Evolutionary conservation across 345 rosid species (phyloP), one percentile per base, ranked within the genome.

Genomic region (Brassica napus): DNA sequence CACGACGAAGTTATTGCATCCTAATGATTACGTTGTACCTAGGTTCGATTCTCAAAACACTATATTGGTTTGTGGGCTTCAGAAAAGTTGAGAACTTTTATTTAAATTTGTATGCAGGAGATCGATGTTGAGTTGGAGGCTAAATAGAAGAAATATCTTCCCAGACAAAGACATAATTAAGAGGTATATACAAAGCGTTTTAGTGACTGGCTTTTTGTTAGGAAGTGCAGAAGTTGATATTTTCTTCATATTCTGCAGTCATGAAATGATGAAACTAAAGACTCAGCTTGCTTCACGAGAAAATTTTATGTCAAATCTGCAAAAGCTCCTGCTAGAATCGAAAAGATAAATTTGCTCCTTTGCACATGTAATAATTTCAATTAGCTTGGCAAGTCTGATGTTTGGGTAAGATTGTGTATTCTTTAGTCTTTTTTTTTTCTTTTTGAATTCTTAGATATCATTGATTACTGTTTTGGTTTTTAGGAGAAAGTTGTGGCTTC

Each of bases 401-500:
- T 97, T 30, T 97, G 98, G 66, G 99, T 96, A 89, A 85, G 92
- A 75, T 34, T 75, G 49, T 65, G 74, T 71, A 73, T 81, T 65
- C 69, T 67, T 57, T 61, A 49, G 26, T 73, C 26, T 54, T 26
- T 78, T 58, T 32, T 32, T n/a, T 18, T 78, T 58, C 28, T n/a
- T 18, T 11, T 21, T 65, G 15, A 2, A 67, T 30, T 58, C 47
- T 12, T 47, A 7, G 69, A 32, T 79, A 39, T 75, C 44, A 71
- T 64, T 72, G 68, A 47, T 35, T 49, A 76, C 39, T 66, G n/a
- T 77, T 65, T 62, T 85, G 76, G 64, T 89, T 44, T 44, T 44
- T 12, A 12, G 57, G 98, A 97, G 99, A 30, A 95, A 95, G 82
- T 72, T 95, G 86, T 91, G 99, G 60, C 88, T 93, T 75, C 92